Conservation (phyloP, 1,284 basidiomycete genomes). For the Apiotrichum montevideense region DNA sequence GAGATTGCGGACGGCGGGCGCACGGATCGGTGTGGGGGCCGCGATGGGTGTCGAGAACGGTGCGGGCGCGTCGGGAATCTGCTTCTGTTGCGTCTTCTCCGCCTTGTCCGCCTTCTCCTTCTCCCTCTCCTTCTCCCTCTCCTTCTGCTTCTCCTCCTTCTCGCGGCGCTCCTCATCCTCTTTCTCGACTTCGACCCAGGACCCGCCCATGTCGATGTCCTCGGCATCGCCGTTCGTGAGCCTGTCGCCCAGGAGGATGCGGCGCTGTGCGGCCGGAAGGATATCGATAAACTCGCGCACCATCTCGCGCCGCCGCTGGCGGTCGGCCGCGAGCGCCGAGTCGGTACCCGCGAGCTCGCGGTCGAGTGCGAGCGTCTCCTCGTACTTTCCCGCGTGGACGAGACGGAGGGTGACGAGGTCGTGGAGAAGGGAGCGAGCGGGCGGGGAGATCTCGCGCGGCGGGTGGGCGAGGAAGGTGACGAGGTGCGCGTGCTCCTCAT, state of each 20-base stretch:
- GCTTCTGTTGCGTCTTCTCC: background rate
- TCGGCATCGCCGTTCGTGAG: constrained; percentile 12
- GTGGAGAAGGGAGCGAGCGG: constrained; percentile 60
- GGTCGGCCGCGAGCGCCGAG: constrained; percentile 33
- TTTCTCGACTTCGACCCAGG: constrained; percentile 9
- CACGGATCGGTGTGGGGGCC: constrained; percentile 16
- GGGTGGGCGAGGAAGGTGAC: constrained; percentile 38
- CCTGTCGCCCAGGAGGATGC: constrained; percentile 14
- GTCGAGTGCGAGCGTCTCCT: constrained; percentile 68
- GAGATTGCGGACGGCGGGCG: constrained; percentile 9
- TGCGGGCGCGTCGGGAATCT: background rate
- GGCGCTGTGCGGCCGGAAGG: constrained; percentile 55
- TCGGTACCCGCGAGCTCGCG: constrained; percentile 49
- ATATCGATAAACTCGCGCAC: constrained; percentile 60
- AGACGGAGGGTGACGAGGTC: constrained; percentile 74
- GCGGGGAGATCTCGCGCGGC: constrained; percentile 50
- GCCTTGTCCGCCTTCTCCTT: background rate
- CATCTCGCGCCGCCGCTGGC: constrained; percentile 56
- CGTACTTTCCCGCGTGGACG: constrained; percentile 65
- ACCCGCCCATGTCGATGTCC: constrained; percentile 16
- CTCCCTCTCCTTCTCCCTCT: background rate
- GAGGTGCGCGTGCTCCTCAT: constrained; percentile 38
- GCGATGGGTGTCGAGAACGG: constrained; percentile 4
- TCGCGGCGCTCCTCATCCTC: background rate
- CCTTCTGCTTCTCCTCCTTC: background rate